Evolutionary conservation across 371 early-diverging fungal genomes (phyloP), one percentile per base, ranked within the genome.

Genomic region (Mucor velutinosus): DNA sequence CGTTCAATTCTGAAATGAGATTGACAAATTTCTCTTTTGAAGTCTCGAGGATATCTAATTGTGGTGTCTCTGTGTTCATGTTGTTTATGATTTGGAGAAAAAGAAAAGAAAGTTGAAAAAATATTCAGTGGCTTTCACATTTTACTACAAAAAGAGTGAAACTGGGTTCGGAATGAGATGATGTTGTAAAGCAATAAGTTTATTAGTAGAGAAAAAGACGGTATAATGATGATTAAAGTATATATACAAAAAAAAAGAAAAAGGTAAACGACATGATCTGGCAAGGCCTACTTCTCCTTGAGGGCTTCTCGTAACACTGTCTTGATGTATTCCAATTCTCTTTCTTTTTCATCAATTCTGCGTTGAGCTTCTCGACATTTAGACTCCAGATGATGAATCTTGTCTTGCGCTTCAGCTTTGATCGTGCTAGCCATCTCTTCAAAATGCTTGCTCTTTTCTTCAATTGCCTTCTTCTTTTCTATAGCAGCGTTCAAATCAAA

Each of bases 1-100:
- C 83, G 32, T 87, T 75, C 8, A 87, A 62, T 15, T 83, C 76
- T 11, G 86, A 79, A 14, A 87, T 65, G 35, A 87, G 75, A n/a
- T 76, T 74, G 23, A 86, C 66, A 62, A 87, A 87, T 30, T 77
- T 75, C 27, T 86, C 86, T 65, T 87, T 87, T 32, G 78, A 71
- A 21, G 69, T 55, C 41, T 87, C 83, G 49, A 84, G 69, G 29
- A 61, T 57, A 58, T 72, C 73, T 30, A 55, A 32, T 49, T 63
- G 67, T 41, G 57, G 67, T 60, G 58, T 58, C 62, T 65, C 70
- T 19, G 21, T 17, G 47, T 37, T 65, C 59, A 70, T 70, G 55
- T 12, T 49, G 43, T 47, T 30, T 2, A 58, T 29, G 14, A 37
- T 29, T 17, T 35, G 49, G 43, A 29, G 58, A 25, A 25, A 33